Percentiles rank a stretch among this genome's conserved stretches.
Evolutionary conservation across 2,329 filamentous ascomycete species (phyloP).

Genomic region (Chrysoporthe cubensis): DNA sequence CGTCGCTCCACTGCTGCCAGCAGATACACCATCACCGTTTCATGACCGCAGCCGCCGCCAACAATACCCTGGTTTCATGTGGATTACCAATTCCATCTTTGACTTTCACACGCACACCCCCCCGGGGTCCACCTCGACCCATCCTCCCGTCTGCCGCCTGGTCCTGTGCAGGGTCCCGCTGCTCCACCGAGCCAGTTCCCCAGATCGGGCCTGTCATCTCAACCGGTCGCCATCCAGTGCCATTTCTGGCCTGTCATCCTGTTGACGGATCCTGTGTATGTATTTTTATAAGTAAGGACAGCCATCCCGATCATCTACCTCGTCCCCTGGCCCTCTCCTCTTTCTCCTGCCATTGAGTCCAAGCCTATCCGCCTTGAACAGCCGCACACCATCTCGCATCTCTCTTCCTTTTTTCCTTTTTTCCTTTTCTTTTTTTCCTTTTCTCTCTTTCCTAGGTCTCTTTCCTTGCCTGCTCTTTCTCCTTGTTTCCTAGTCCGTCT

Average conservation of each 20-base stretch:
- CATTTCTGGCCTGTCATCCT: slow-evolving; percentile 17
- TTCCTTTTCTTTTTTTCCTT: slow-evolving; percentile 31
- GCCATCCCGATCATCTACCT: slow-evolving; percentile 28
- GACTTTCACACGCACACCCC: slow-evolving; percentile 35
- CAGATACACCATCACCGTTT: slow-evolving; percentile 58
- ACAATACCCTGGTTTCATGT: slow-evolving; percentile 15
- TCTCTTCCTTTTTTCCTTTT: slow-evolving; percentile 29
- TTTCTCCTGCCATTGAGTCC: slow-evolving; percentile 44
- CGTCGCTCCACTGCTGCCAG: slow-evolving; percentile 45
- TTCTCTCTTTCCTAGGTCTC: slow-evolving; percentile 29
- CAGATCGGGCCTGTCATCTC: slow-evolving; percentile 12
- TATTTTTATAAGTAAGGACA: slow-evolving; percentile 16
- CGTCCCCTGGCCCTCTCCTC: slow-evolving; percentile 34
- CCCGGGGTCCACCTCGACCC: slow-evolving; percentile 33
- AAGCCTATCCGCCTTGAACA: slow-evolving; percentile 42
- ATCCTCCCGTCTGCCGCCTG: slow-evolving; percentile 23
- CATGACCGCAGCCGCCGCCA: slow-evolving; percentile 44
- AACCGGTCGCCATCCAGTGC: neutral
- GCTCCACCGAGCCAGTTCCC: slow-evolving; percentile 8
- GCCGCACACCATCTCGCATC: slow-evolving; percentile 49
- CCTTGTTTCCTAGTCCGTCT: slow-evolving; percentile 13
- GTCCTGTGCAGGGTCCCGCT: slow-evolving; percentile 16
- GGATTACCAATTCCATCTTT: slow-evolving; percentile 24
- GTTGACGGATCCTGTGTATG: slow-evolving; percentile 13
- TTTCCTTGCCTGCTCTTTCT: slow-evolving; percentile 28